Conservation (phyloP, 139 green algal species). For the Coccomyxa sp. region DNA sequence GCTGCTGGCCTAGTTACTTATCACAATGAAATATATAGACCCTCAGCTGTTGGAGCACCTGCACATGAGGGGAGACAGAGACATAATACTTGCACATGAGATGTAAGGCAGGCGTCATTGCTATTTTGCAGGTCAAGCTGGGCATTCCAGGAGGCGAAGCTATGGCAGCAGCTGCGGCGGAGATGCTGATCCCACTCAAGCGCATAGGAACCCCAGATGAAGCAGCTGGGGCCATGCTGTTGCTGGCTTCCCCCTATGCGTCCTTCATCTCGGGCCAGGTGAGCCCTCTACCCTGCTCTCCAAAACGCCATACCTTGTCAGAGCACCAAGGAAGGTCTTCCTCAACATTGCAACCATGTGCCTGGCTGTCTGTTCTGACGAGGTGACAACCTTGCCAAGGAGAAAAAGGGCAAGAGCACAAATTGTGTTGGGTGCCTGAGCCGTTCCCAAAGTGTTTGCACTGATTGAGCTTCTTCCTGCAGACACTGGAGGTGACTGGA, state of each 20-base stretch:
- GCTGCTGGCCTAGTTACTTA: not conserved
- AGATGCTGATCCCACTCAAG: slow-evolving; percentile 53
- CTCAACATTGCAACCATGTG: too few relatives aligned
- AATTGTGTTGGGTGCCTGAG: too few relatives aligned
- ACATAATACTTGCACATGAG: not conserved
- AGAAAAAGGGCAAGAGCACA: too few relatives aligned
- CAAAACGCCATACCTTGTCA: too few relatives aligned
- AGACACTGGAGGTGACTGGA: slow-evolving; percentile 5
- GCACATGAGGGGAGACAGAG: not conserved
- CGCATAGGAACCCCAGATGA: slow-evolving; percentile 66
- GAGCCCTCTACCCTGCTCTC: not conserved
- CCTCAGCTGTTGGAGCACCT: not conserved
- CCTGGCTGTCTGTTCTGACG: too few relatives aligned
- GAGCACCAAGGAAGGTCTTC: too few relatives aligned
- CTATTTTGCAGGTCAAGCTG: slow-evolving; percentile 35
- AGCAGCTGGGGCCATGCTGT: slow-evolving; percentile 73
- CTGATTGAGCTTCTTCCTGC: too few relatives aligned
- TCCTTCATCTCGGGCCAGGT: slow-evolving; percentile 53
- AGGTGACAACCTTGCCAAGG: too few relatives aligned
- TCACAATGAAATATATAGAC: not conserved
- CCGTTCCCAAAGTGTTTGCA: too few relatives aligned
- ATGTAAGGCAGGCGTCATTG: too few relatives aligned
- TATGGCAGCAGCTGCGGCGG: slow-evolving; percentile 14
- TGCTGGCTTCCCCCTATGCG: slow-evolving; percentile 50
- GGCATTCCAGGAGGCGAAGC: slow-evolving; percentile 62